These are phyloP conservation scores for Pseudogymnoascus sp. DNA, from an alignment of 2,329 filamentous ascomycete genomes.

Conservation along the genomic window DNA sequence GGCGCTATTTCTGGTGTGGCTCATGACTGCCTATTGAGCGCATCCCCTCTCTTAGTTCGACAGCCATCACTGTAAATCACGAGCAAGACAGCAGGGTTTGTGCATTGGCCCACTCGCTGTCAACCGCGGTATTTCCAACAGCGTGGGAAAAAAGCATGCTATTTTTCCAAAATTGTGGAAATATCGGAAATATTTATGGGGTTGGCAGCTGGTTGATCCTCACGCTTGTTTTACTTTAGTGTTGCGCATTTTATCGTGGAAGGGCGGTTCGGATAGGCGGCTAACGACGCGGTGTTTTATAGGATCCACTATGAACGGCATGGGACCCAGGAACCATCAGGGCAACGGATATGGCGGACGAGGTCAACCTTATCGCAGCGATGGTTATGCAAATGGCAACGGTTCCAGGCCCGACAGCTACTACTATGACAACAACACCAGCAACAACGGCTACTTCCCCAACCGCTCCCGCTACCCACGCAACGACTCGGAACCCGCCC, in stretches of 20 bases:
- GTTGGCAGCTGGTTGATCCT: background rate
- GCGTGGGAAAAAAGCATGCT: background rate
- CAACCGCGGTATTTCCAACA: background rate
- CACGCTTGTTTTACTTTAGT: background rate
- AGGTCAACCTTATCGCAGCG: conserved; percentile 20
- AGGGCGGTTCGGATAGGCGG: background rate
- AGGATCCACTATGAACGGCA: conserved; percentile 26
- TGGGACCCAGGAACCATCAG: conserved; percentile 23
- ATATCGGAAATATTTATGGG: conserved; percentile 3
- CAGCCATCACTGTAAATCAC: background rate
- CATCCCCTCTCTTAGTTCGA: background rate
- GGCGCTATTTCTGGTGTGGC: background rate
- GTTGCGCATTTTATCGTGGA: background rate
- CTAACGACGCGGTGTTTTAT: conserved; percentile 12
- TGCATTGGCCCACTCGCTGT: background rate
- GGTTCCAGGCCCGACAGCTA: conserved; percentile 37
- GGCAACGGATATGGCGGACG: conserved; percentile 28
- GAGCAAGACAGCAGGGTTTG: background rate
- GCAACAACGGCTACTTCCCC: conserved; percentile 24
- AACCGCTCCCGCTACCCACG: conserved; percentile 26
- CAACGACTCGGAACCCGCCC: conserved; percentile 25
- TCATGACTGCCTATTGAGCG: background rate
- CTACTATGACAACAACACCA: conserved; percentile 27
- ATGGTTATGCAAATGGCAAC: conserved; percentile 12
- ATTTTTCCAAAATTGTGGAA: background rate